Conservation (phyloP, 305 asterid species). For the Rubia tinctorum region DNA sequence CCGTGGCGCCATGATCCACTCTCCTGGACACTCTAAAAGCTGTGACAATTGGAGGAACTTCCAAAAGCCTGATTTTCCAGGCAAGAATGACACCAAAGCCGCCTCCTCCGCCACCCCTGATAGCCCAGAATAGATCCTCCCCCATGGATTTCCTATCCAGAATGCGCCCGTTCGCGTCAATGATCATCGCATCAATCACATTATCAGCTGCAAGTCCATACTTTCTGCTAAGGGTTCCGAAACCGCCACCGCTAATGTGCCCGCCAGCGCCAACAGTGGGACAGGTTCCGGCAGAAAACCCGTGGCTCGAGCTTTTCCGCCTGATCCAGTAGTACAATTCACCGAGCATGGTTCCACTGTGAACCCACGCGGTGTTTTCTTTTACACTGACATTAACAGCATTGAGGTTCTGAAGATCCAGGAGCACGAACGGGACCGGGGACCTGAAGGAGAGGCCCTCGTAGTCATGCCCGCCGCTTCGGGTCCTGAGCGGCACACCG, state of each 20-base stretch:
- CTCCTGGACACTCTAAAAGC: slow-evolving; percentile 10
- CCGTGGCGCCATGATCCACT: slow-evolving; percentile 12
- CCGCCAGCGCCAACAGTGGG: slow-evolving; percentile 33
- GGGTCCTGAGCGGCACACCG: slow-evolving; percentile 13
- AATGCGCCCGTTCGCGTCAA: slow-evolving; percentile 13
- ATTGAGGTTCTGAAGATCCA: slow-evolving; percentile 21
- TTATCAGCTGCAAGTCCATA: slow-evolving; percentile 21
- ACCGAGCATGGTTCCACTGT: slow-evolving; percentile 19
- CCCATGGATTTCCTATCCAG: slow-evolving; percentile 12
- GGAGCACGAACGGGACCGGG: slow-evolving; percentile 11
- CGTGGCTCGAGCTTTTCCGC: not conserved
- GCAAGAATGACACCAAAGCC: slow-evolving; percentile 24
- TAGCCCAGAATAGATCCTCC: slow-evolving; percentile 7
- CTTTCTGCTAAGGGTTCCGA: slow-evolving; percentile 15
- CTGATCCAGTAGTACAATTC: slow-evolving; percentile 20
- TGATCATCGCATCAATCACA: slow-evolving; percentile 21
- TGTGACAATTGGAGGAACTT: slow-evolving; percentile 7
- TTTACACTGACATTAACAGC: slow-evolving; percentile 10
- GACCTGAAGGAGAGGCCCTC: slow-evolving; percentile 22
- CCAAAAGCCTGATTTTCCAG: slow-evolving; percentile 9
- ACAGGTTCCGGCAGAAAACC: slow-evolving; percentile 23
- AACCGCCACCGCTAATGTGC: slow-evolving; percentile 20
- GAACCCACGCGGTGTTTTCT: slow-evolving; percentile 21
- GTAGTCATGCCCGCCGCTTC: slow-evolving; percentile 19
- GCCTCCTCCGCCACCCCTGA: slow-evolving; percentile 3